Evolutionary conservation across 768 basidiomycete genomes (phyloP).

Genomic region (Dendrothele bispora): DNA sequence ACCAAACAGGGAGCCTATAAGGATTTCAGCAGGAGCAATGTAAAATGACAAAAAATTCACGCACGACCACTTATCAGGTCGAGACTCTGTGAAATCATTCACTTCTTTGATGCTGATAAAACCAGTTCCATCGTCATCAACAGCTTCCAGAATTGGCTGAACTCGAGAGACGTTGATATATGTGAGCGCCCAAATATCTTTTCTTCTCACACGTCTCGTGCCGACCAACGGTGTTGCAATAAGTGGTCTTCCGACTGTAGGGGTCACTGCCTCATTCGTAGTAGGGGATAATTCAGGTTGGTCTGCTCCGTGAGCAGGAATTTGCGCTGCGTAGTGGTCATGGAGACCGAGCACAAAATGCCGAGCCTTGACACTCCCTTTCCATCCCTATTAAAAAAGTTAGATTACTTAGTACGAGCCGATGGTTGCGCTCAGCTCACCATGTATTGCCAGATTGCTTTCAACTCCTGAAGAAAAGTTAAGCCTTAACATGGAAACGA

Average conservation of each 20-base stretch:
- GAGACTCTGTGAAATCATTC: slow-evolving; percentile 32
- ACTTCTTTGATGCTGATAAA: slow-evolving; percentile 41
- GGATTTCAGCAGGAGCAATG: slow-evolving; percentile 6
- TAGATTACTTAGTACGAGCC: background rate
- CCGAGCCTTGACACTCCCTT: slow-evolving; percentile 48
- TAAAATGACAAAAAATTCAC: background rate
- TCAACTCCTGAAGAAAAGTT: slow-evolving; percentile 38
- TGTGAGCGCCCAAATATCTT: slow-evolving; percentile 40
- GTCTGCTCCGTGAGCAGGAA: no score
- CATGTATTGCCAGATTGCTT: slow-evolving; percentile 53
- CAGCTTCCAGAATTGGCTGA: slow-evolving; percentile 38
- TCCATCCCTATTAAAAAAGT: slow-evolving; percentile 40
- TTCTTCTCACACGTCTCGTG: no score
- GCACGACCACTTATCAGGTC: slow-evolving; percentile 37
- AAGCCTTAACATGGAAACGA: background rate
- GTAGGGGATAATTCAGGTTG: no score
- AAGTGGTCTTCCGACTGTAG: no score
- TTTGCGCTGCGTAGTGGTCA: no score
- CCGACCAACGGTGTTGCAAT: no score
- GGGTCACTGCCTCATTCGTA: no score
- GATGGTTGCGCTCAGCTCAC: slow-evolving; percentile 22
- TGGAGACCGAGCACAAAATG: slow-evolving; percentile 47
- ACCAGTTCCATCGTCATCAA: slow-evolving; percentile 42
- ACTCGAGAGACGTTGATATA: slow-evolving; percentile 40
- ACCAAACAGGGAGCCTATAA: slow-evolving; percentile 27